Conservation (phyloP, 2,329 filamentous ascomycete genomes). For the Sarocladium kiliense region DNA sequence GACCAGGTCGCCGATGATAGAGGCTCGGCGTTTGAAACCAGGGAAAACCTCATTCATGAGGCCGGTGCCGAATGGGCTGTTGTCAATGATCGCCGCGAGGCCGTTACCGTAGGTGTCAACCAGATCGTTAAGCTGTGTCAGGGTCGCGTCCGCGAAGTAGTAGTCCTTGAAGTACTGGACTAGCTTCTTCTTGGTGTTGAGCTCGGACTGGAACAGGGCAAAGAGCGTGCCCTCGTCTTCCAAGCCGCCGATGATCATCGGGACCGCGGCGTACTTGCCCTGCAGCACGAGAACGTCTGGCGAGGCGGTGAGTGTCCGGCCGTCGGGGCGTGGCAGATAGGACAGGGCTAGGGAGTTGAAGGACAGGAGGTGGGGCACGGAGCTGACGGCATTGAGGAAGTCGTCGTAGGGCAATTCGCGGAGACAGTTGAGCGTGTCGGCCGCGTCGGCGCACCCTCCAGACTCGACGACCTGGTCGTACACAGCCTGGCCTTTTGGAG, state of each 20-base stretch:
- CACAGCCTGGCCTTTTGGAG: constrained; percentile 46
- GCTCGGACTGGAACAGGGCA: constrained; percentile 50
- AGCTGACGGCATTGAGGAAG: constrained; percentile 52
- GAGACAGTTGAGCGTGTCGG: constrained; percentile 49
- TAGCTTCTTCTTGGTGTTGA: constrained; percentile 49
- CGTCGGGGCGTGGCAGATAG: constrained; percentile 59
- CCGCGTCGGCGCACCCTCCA: constrained; percentile 47
- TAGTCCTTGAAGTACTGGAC: constrained; percentile 44
- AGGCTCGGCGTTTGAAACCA: constrained; percentile 59
- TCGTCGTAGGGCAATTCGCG: constrained; percentile 43
- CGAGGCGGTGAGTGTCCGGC: constrained; percentile 44
- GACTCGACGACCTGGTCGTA: constrained; percentile 47
- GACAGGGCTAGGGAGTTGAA: constrained; percentile 55
- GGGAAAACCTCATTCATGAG: constrained; percentile 56
- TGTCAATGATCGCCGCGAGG: constrained; percentile 32
- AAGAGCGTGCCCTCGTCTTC: constrained; percentile 65
- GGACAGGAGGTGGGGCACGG: constrained; percentile 50
- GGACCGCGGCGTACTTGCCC: constrained; percentile 51
- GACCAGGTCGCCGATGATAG: constrained; percentile 57
- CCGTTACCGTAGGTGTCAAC: constrained; percentile 48
- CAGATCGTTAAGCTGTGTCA: constrained; percentile 37
- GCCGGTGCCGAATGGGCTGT: constrained; percentile 56
- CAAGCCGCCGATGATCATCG: constrained; percentile 59
- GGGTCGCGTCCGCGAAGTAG: constrained; percentile 42
- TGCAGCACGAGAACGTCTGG: constrained; percentile 42